Evolutionary conservation across 176 grass and related monocot species (phyloP), one percentile per base, ranked within the genome.

Genomic region (Triticum dicoccoides): DNA sequence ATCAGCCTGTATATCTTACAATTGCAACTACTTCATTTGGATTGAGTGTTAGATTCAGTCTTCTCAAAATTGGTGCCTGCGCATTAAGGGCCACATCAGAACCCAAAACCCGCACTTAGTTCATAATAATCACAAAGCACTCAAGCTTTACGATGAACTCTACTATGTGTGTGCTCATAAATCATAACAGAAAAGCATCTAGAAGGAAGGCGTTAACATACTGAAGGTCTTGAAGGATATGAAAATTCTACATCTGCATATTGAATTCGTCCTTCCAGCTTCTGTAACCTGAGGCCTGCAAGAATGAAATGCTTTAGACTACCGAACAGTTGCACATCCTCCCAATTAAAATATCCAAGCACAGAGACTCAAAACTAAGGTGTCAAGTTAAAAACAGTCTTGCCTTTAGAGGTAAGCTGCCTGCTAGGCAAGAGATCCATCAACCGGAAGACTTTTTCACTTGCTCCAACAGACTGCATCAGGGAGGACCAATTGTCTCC

Each of bases 401-500:
- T 94, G 87, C 97, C 94, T 99, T 91, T 79, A 37, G 92, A 94
- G 73, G 77, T 87, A 70, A 92, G 88, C 65, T 96, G 84, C 34
- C 51, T 89, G 73, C 91, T 92, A 39, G 97, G 97, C 18, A 96
- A 84, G 45, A 96, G 94, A 94, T 99, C 93, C 94, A 96, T 96
- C 89, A 96, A 87, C 41, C 85, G 81, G 66, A 99, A 99, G 64
- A 99, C 92, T 77, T 99, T 99, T 96, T 96, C 97, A 65, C 97
- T 99, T 88, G 97, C 97, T 66, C 97, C 94, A 6, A 99, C 85
- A 13, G 97, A 96, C 52, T 96, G 97, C 97, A 96, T 99, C 68
- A 99, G 72, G 67, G 92, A 96, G n/a, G 97, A 96, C 94, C 92
- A 99, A 80, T 96, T 99, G 85, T 99, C 97, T 83, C 94, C 97